These are phyloP conservation scores for Penstemon barbatus DNA, from an alignment of 257 asterid species.

Conservation along the genomic window DNA sequence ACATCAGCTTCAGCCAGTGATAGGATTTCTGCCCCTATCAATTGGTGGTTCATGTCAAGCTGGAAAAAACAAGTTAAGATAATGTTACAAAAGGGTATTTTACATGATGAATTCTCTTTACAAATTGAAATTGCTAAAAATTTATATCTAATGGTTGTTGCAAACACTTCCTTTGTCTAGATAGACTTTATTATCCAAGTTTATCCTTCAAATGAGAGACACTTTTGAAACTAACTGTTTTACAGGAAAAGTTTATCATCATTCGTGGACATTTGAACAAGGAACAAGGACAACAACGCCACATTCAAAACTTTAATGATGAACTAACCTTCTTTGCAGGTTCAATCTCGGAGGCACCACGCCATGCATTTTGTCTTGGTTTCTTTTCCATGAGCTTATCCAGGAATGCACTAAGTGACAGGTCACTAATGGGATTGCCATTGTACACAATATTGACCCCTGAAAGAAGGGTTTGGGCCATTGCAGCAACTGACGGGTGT, in stretches of 20 bases:
- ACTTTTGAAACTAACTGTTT: no score
- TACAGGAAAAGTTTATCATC: no score
- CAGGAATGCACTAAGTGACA: slow-evolving; percentile 75
- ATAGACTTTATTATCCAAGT: no score
- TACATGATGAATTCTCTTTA: background rate
- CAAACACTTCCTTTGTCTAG: no score
- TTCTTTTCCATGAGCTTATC: slow-evolving; percentile 98
- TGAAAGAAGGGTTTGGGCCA: slow-evolving; percentile 86
- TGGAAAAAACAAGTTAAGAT: slow-evolving; percentile 27
- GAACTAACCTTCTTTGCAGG: slow-evolving; percentile 81
- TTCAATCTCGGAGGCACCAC: slow-evolving; percentile 85
- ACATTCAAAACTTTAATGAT: background rate
- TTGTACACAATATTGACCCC: slow-evolving; percentile 83
- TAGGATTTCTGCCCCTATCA: slow-evolving; percentile 78
- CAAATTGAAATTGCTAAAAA: background rate
- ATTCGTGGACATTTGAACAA: no score
- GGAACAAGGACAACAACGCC: no score
- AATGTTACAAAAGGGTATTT: background rate
- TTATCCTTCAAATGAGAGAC: no score
- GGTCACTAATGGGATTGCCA: slow-evolving; percentile 85
- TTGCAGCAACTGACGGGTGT: slow-evolving; percentile 94
- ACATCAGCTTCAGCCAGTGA: slow-evolving; percentile 77
- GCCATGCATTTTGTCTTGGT: slow-evolving; percentile 85
- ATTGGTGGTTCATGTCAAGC: slow-evolving; percentile 75
- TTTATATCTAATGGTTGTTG: no score